Conservation (phyloP, 805 yeast species). For the Maudiozyma bulderi region DNA sequence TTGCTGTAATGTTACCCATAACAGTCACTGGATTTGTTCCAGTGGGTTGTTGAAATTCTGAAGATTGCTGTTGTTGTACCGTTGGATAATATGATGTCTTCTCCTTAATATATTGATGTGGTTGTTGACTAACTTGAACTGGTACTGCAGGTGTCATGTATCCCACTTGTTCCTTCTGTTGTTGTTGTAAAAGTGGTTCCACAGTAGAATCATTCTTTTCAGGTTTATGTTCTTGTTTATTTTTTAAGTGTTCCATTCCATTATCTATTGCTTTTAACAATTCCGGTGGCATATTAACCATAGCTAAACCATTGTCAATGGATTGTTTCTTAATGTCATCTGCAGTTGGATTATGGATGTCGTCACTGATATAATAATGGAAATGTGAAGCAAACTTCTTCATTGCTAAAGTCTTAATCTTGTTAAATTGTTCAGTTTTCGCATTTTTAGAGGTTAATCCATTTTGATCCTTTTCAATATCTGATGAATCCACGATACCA, state of each 20-base stretch:
- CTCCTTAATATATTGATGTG: constrained; percentile 13
- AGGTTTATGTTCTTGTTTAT: constrained; percentile 11
- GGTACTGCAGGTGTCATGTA: constrained; percentile 1
- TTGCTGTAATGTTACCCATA: neutral
- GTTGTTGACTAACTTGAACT: constrained; percentile 5
- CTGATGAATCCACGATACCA: neutral
- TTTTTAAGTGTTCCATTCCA: constrained; percentile 25
- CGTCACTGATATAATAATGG: constrained; percentile 26
- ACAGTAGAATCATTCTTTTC: neutral
- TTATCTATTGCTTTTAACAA: constrained; percentile 25
- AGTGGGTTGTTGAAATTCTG: neutral
- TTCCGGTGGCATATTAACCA: constrained; percentile 22
- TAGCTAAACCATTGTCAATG: constrained; percentile 18
- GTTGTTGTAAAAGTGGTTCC: constrained; percentile 11
- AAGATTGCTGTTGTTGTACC: neutral
- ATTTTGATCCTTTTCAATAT: neutral
- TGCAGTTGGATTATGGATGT: constrained; percentile 27
- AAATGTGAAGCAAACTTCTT: constrained; percentile 30
- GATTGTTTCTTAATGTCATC: constrained; percentile 29
- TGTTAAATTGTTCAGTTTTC: constrained; percentile 28
- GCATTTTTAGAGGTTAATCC: neutral
- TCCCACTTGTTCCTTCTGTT: constrained; percentile 9
- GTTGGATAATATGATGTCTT: constrained; percentile 17
- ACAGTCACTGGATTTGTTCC: neutral
- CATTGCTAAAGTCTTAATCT: constrained; percentile 27